phyloP scores from a whole-genome alignment of 208 protist species.

The Entamoeba invadens region DNA sequence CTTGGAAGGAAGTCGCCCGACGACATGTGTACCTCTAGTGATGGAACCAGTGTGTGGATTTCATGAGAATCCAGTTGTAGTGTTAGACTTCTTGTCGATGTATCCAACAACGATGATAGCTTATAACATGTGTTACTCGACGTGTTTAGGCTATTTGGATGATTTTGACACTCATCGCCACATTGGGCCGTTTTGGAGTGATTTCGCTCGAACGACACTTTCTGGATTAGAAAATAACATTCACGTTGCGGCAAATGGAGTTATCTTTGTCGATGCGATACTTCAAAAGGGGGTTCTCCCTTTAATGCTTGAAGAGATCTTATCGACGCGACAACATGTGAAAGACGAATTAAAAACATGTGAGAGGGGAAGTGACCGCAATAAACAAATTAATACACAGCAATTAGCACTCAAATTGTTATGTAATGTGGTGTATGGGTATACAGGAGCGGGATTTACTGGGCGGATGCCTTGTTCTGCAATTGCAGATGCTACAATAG shows the following conservation, averaged over 20 bases:
- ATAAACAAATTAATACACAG: slow-evolving; percentile 12
- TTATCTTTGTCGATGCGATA: slow-evolving; percentile 20
- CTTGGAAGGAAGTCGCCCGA: slow-evolving; percentile 29
- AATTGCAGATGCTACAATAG: slow-evolving; percentile 56
- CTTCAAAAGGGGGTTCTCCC: slow-evolving; percentile 46
- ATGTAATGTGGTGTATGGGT: slow-evolving; percentile 67
- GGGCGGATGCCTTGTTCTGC: slow-evolving; percentile 65
- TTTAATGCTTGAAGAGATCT: slow-evolving; percentile 48
- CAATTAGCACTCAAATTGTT: slow-evolving; percentile 64
- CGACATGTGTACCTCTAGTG: slow-evolving; percentile 47
- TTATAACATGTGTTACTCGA: slow-evolving; percentile 63
- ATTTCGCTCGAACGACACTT: not conserved
- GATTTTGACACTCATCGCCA: not conserved
- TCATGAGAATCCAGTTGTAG: slow-evolving; percentile 50
- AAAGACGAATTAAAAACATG: slow-evolving; percentile 47
- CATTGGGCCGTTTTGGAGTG: not conserved
- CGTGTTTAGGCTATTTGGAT: slow-evolving; percentile 50
- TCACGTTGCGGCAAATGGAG: slow-evolving; percentile 20
- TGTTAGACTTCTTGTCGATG: slow-evolving; percentile 66
- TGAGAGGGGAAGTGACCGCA: slow-evolving; percentile 19
- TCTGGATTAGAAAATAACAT: not conserved
- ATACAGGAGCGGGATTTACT: slow-evolving; percentile 56
- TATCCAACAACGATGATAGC: slow-evolving; percentile 69
- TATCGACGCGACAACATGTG: slow-evolving; percentile 50
- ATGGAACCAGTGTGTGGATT: slow-evolving; percentile 52